phyloP scores from a whole-genome alignment of 768 basidiomycete genomes.

The Kwoniella dejecticola region DNA sequence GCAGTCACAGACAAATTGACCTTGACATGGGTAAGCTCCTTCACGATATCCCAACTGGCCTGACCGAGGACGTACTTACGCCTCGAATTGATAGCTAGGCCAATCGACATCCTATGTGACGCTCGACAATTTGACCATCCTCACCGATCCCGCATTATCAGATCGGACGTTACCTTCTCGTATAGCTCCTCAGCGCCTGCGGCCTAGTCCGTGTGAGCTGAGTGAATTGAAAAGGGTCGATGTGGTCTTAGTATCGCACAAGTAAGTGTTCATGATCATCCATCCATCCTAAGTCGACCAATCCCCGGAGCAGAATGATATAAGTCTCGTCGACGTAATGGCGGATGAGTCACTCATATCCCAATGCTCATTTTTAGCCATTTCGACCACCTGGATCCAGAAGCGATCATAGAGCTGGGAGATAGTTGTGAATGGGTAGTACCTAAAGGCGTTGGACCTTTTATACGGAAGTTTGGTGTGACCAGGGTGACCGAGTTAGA shows the following conservation, averaged over 20 bases:
- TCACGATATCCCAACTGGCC: neutral
- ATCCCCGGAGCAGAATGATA: too few species aligned
- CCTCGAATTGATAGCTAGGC: conserved; percentile 43
- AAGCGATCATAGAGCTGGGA: conserved; percentile 48
- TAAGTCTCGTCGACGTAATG: too few species aligned
- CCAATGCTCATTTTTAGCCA: conserved; percentile 33
- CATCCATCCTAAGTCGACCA: neutral
- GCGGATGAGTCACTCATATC: too few species aligned
- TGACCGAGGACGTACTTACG: too few species aligned
- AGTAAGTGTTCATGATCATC: too few species aligned
- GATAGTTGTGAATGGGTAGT: conserved; percentile 54
- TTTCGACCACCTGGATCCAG: conserved; percentile 55
- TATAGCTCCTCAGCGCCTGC: conserved; percentile 49
- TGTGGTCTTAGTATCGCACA: conserved; percentile 54
- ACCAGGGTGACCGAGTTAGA: conserved; percentile 50
- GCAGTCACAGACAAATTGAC: conserved; percentile 39
- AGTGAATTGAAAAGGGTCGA: conserved; percentile 48
- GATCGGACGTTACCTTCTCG: conserved; percentile 45
- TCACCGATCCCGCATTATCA: conserved; percentile 55
- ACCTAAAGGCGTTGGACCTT: conserved; percentile 49
- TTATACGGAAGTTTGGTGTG: conserved; percentile 46
- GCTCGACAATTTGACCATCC: conserved; percentile 48
- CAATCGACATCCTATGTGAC: conserved; percentile 55
- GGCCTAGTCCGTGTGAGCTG: conserved; percentile 50
- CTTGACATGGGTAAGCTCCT: conserved; percentile 36